Conservation (phyloP, 2,329 filamentous ascomycete species). For the Neopestalotiopsis clavispora region DNA sequence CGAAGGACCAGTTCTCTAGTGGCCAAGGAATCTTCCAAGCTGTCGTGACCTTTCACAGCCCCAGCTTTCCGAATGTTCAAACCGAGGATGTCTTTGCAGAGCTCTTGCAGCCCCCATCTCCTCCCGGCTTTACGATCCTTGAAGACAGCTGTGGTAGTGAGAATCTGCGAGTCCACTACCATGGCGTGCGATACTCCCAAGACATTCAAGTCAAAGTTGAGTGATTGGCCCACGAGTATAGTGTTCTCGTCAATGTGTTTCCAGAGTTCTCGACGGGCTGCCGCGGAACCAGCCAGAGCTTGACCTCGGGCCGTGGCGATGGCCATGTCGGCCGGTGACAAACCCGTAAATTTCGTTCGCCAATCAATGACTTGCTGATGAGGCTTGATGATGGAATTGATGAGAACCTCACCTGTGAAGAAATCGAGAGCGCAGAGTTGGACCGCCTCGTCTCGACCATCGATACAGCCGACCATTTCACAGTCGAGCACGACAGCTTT, state of each 20-base stretch:
- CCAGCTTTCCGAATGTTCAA: not conserved
- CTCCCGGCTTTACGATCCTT: not conserved
- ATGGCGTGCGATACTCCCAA: constrained; percentile 25
- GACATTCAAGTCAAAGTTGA: constrained; percentile 45
- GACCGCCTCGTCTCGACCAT: constrained; percentile 15
- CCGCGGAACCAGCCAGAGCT: constrained; percentile 42
- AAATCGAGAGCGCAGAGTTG: constrained; percentile 39
- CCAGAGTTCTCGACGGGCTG: constrained; percentile 45
- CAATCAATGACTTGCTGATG: constrained; percentile 36
- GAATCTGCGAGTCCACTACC: not conserved
- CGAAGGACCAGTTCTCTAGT: not conserved
- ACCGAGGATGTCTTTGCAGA: not conserved
- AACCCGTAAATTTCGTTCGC: constrained; percentile 42
- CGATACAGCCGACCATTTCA: constrained; percentile 44
- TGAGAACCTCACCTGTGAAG: constrained; percentile 46
- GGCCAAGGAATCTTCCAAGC: not conserved
- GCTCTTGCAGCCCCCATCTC: not conserved
- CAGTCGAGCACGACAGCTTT: constrained; percentile 45
- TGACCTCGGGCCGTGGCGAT: constrained; percentile 33
- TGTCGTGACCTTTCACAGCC: not conserved
- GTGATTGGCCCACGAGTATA: constrained; percentile 49
- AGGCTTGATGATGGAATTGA: constrained; percentile 44
- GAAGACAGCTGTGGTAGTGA: not conserved
- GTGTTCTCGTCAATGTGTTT: constrained; percentile 44
- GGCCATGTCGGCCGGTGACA: constrained; percentile 36